A percentile compares a stretch with the other conserved stretches of the same genome.
Conservation (phyloP, 2,329 filamentous ascomycete species). For the Trichoderma asperellum region DNA sequence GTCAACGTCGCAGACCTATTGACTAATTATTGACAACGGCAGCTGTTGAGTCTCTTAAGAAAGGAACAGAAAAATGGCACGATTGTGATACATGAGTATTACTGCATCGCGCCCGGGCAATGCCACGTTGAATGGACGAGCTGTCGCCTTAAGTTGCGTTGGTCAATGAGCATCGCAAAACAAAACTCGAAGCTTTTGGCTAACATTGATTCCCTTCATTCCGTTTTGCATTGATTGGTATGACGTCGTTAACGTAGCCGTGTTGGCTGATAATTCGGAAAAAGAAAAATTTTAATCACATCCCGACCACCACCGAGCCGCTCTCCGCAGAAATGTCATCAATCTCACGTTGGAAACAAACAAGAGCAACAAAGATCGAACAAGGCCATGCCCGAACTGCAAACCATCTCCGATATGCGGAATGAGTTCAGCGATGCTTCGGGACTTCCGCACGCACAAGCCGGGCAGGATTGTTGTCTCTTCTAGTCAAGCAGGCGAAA, state of each 20-base stretch:
- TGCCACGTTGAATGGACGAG: background rate
- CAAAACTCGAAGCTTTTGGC: background rate
- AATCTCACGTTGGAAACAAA: background rate
- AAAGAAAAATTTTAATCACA: background rate
- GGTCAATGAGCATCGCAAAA: background rate
- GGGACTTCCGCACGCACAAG: background rate
- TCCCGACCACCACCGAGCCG: slow-evolving; percentile 21
- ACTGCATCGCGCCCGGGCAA: background rate
- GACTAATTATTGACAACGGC: background rate
- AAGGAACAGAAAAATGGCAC: background rate
- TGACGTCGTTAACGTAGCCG: slow-evolving; percentile 12
- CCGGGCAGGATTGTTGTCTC: background rate
- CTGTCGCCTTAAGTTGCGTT: background rate
- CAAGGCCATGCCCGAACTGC: background rate
- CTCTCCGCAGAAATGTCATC: slow-evolving; percentile 1
- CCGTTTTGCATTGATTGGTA: background rate
- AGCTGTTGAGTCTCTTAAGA: background rate
- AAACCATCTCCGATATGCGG: background rate
- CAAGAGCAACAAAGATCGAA: slow-evolving; percentile 11
- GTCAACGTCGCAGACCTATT: background rate
- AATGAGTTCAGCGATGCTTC: background rate
- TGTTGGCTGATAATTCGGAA: slow-evolving; percentile 13
- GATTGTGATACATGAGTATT: background rate
- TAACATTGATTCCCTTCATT: background rate
- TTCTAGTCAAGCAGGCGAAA: background rate